Percentiles rank a stretch among this genome's conserved stretches.
Evolutionary conservation across 352 stramenopile species (phyloP).

Genomic region (Globisporangium canariense): DNA sequence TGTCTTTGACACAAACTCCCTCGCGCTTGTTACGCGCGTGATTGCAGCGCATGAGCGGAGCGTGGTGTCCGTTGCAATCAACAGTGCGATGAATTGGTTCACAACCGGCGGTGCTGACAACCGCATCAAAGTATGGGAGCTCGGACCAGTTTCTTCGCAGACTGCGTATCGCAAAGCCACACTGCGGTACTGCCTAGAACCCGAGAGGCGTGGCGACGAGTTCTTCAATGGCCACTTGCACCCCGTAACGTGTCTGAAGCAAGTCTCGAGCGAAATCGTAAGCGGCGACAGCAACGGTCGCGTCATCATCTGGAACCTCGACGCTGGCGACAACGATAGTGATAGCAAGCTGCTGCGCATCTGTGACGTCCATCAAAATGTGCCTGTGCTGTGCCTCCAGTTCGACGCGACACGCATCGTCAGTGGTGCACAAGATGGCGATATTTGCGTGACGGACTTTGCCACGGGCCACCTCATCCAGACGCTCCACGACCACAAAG

Average conservation of each 20-base stretch:
- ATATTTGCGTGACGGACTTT: constrained; percentile 74
- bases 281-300: constrained; percentile 58
- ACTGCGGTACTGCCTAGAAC: constrained; percentile 37
- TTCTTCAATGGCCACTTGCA: constrained; percentile 56
- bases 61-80: constrained; percentile 39
- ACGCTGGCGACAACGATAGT: constrained; percentile 22
- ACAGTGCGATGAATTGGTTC: constrained; percentile 42
- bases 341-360: constrained; percentile 52
- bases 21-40: constrained; percentile 45
- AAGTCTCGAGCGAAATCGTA: constrained; percentile 68
- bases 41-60: constrained; percentile 52
- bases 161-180: constrained; percentile 33
- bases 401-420: constrained; percentile 79
- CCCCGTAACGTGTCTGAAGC: constrained; percentile 50
- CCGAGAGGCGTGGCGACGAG: constrained; percentile 30
- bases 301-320: constrained; percentile 70
- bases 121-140: constrained; percentile 61
- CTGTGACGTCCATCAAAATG: constrained; percentile 49
- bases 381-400: constrained; percentile 57
- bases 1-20: constrained; percentile 43
- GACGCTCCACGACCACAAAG: constrained; percentile 49
- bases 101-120: constrained; percentile 58
- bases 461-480: constrained; percentile 65
- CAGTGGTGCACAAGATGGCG: constrained; percentile 43
- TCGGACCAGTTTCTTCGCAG: constrained; percentile 23